These are phyloP conservation scores for Coemansia sp. DNA, from an alignment of 192 early-diverging fungal species.

Conservation along the genomic window DNA sequence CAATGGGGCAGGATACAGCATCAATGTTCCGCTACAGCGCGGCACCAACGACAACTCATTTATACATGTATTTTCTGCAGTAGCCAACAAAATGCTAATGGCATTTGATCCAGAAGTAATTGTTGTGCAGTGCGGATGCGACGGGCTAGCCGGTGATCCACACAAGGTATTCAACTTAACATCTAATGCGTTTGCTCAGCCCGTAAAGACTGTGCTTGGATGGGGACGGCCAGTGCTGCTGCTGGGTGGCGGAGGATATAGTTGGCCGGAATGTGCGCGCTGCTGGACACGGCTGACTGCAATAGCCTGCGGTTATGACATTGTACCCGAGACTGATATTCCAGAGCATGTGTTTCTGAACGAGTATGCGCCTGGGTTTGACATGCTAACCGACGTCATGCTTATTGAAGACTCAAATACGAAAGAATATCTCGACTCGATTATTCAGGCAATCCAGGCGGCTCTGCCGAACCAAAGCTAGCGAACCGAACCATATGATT, in stretches of 20 bases:
- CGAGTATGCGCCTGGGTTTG: constrained; percentile 56
- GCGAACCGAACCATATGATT: not conserved
- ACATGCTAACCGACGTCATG: constrained; percentile 30
- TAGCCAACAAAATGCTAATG: constrained; percentile 70
- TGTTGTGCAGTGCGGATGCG: constrained; percentile 87
- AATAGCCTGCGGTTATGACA: constrained; percentile 51
- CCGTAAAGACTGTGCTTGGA: constrained; percentile 18
- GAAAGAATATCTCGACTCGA: not conserved
- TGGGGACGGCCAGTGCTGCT: constrained; percentile 29
- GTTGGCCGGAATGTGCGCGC: constrained; percentile 81
- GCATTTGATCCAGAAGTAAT: constrained; percentile 79
- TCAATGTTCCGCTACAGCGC: constrained; percentile 89
- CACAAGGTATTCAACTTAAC: constrained; percentile 47
- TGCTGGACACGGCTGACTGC: constrained; percentile 96
- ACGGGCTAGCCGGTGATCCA: constrained; percentile 53
- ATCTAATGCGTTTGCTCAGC: constrained; percentile 21
- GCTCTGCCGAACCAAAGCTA: not conserved
- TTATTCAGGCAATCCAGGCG: not conserved
- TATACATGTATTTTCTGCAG: constrained; percentile 70
- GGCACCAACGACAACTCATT: constrained; percentile 87
- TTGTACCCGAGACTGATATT: constrained; percentile 44
- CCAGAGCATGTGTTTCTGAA: constrained; percentile 68
- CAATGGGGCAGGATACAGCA: constrained; percentile 75
- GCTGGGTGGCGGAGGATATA: constrained; percentile 82
- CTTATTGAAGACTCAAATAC: constrained; percentile 33